Base-by-base conservation (phyloP, 225 moss, liverwort and hornwort species). In the Rhytidiadelphus loreus region DNA sequence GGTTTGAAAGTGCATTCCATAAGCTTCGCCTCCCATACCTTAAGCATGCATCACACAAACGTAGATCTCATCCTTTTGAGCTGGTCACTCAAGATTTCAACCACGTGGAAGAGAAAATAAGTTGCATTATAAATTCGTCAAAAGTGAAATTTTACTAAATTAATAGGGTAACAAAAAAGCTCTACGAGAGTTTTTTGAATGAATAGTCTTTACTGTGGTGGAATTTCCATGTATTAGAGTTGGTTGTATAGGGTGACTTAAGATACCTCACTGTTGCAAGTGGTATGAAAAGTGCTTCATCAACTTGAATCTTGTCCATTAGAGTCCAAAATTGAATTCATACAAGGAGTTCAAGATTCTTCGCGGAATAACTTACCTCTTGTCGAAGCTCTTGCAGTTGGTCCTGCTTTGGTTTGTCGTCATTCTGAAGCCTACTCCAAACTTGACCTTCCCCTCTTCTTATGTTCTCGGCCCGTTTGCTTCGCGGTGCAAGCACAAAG, bases 1-100 rank as follows among this genome's bases (percentile, higher is more conserved):
- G 98, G 98, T 92, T 96, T 96, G 88, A 99, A 99, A 77, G 98
- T 99, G 92, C 98, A 99, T 92, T 99, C 98, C 96, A 95, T 93
- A 60, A 95, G 90, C 94, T 99, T 96, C 26, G 94, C 88, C 92
- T 96, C 97, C 97, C 98, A 97, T 55, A 99, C 95, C 96, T 98
- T 32, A 35, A 35, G 78, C 39, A 93, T 73, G 39, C 76, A 84
- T 79, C 74, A 32, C 66, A 90, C 70, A 87, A 81, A 83, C 33
- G 65, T 68, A 50, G 74, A 66, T 43, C 43, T 83, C 80, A 81
- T 90, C 76, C 48, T 21, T 55, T 65, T 74, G 74, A 43, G 55
- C 62, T 75, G 55, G 39, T n/a, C 64, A 63, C 64, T 77, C 68
- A 22, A 68, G 76, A 68, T 57, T 43, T 62, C 33, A 58, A 41